Percentiles rank a stretch among this genome's conserved stretches.
These are phyloP conservation scores for Carallia brachiata DNA, from an alignment of 345 rosid species.

Conservation along the genomic window DNA sequence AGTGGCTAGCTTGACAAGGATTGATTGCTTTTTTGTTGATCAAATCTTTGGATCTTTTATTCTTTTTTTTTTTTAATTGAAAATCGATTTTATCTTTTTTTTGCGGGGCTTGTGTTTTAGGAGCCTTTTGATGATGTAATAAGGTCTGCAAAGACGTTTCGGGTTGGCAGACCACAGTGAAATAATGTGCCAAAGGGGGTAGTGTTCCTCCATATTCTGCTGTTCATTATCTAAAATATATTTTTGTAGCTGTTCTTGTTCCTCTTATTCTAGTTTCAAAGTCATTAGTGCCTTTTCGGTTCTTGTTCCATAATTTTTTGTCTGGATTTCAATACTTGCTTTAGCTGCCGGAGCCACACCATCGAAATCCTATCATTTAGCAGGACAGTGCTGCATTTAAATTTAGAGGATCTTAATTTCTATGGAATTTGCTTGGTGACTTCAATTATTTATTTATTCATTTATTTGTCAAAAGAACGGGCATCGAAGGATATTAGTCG, in stretches of 20 bases:
- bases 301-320: not conserved
- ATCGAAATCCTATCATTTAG: too few species aligned
- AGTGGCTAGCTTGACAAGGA: slow-evolving; percentile 86
- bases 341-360: slow-evolving; percentile 39
- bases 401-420: too few species aligned
- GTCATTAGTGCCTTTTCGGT: not conserved
- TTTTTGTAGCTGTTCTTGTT: not conserved
- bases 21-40: slow-evolving; percentile 58
- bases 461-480: too few species aligned
- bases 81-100: slow-evolving; percentile 14
- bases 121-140: slow-evolving; percentile 17
- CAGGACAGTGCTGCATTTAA: too few species aligned
- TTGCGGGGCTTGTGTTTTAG: not conserved
- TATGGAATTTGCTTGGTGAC: too few species aligned
- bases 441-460: too few species aligned
- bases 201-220: slow-evolving; percentile 11
- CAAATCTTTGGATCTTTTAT: slow-evolving; percentile 48
- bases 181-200: slow-evolving; percentile 31
- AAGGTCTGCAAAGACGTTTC: slow-evolving; percentile 43
- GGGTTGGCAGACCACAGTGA: slow-evolving; percentile 23
- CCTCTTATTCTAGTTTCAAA: not conserved
- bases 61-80: slow-evolving; percentile 10
- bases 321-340: too few species aligned
- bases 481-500: too few species aligned
- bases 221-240: slow-evolving; percentile 1